Conservation (phyloP, 2,329 filamentous ascomycete species). For the Xylaria sp. region DNA sequence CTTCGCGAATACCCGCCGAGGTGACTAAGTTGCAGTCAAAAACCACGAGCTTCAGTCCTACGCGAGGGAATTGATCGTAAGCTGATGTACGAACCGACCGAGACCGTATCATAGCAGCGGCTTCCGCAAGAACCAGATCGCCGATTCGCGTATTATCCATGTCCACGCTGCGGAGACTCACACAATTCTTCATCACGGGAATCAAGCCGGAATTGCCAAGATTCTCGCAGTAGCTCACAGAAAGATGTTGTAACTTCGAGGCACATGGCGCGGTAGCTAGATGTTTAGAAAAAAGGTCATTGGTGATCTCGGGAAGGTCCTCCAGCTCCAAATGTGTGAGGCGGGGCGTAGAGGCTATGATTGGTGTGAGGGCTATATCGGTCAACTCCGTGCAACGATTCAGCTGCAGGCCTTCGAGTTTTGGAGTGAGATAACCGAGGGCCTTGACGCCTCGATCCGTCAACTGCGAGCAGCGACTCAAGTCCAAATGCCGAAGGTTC, state of each 20-base stretch:
- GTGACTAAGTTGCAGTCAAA: slow-evolving; percentile 95
- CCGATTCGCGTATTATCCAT: slow-evolving; percentile 95
- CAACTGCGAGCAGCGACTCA: slow-evolving; percentile 81
- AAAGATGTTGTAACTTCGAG: slow-evolving; percentile 78
- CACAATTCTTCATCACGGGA: slow-evolving; percentile 80
- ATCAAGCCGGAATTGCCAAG: slow-evolving; percentile 87
- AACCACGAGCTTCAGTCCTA: slow-evolving; percentile 80
- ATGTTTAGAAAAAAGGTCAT: slow-evolving; percentile 75
- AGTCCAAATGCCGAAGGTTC: slow-evolving; percentile 83
- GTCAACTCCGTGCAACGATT: slow-evolving; percentile 80
- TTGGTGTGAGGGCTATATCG: slow-evolving; percentile 75
- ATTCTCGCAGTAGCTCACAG: slow-evolving; percentile 89
- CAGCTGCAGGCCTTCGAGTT: slow-evolving; percentile 84
- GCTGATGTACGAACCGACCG: slow-evolving; percentile 63
- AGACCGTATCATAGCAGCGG: slow-evolving; percentile 79
- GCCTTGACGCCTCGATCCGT: slow-evolving; percentile 77
- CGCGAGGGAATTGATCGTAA: slow-evolving; percentile 56
- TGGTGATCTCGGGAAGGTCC: slow-evolving; percentile 81
- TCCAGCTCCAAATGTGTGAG: slow-evolving; percentile 92
- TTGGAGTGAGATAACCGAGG: slow-evolving; percentile 79
- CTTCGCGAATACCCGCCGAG: slow-evolving; percentile 89
- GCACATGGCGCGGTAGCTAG: slow-evolving; percentile 83
- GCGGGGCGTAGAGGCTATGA: slow-evolving; percentile 79
- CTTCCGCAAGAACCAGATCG: slow-evolving; percentile 86
- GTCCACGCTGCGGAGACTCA: slow-evolving; percentile 75